Evolutionary conservation across 345 rosid genomes (phyloP), one percentile per base, ranked within the genome.

Genomic region (Erucastrum elatum): DNA sequence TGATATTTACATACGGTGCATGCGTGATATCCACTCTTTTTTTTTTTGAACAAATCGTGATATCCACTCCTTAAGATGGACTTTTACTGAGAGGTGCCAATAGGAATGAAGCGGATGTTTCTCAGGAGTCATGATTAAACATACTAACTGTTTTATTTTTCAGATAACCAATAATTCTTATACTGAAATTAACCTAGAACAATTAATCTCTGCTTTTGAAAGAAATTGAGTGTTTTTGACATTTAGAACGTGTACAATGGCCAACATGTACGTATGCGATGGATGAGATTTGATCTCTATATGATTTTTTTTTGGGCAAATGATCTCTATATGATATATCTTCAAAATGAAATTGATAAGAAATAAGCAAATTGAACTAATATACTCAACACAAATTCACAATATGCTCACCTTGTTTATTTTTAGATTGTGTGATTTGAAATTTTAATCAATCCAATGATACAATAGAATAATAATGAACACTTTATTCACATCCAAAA

Each of bases 391-490:
- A 63, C 41, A 31, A 27, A 64, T 31, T 15, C 25, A 12, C 66
- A 58, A 56, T 34, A 34, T 56, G 12, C 21, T 6, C 55, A 5
- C 26, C 44, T 33, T 64, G 13, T 33, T 15, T 72, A 63, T 8
- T 2, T 55, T 55, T 2, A 33, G 15, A 39, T 10, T 56, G 13
- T 68, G 15, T 16, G 33, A 29, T 46, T 15, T 62, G 17, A 71
- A 56, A n/a, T n/a, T 37, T 17, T 12, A 56, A 76, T 37, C 61
- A 64, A 66, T 41, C 81, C 41, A 72, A 71, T 30, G n/a, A 13
- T 66, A 21, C 16, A 11, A 70, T 11, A 58, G 10, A 15, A 16
- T 10, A 75, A 41, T 0, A 58, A 4, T 27, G 35, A 35, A 29
- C 61, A 15, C 5, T 67, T 41, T 55, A 67, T 61, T 26, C 21